These are phyloP conservation scores for Fusarium goolgardi DNA, from an alignment of 2,329 filamentous ascomycete species.

Conservation along the genomic window DNA sequence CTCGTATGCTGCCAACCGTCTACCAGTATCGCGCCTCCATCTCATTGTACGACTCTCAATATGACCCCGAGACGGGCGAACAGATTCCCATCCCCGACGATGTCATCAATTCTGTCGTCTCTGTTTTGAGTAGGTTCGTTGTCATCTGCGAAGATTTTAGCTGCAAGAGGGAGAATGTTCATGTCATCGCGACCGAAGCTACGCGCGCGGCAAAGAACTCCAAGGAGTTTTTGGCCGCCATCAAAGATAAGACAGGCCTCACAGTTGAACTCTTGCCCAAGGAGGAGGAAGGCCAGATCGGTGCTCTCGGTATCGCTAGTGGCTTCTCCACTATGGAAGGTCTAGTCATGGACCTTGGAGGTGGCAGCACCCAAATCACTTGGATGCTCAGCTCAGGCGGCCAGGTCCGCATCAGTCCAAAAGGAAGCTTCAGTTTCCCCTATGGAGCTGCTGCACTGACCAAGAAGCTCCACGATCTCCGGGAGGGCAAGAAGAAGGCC, in stretches of 20 bases:
- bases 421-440: constrained; percentile 72
- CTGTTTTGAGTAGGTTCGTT: constrained; percentile 46
- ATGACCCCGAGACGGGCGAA: constrained; percentile 48
- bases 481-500: constrained; percentile 51
- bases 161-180: constrained; percentile 43
- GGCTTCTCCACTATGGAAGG: constrained; percentile 70
- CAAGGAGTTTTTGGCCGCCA: constrained; percentile 49
- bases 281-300: constrained; percentile 73
- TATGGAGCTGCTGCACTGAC: constrained; percentile 77
- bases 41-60: constrained; percentile 51
- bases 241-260: constrained; percentile 68
- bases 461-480: constrained; percentile 61
- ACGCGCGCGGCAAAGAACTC: constrained; percentile 50
- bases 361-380: constrained; percentile 76
- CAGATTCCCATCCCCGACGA: constrained; percentile 48
- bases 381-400: constrained; percentile 69
- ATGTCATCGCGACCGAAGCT: constrained; percentile 51
- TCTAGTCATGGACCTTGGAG: constrained; percentile 78
- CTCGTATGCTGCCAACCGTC: constrained; percentile 68
- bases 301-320: constrained; percentile 74
- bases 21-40: constrained; percentile 49
- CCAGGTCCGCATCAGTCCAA: constrained; percentile 61
- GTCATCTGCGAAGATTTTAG: constrained; percentile 47
- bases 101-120: constrained; percentile 46
- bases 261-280: constrained; percentile 71